Evolutionary conservation across 2,329 filamentous ascomycete genomes (phyloP).

Genomic region (Penicillium sp.): DNA sequence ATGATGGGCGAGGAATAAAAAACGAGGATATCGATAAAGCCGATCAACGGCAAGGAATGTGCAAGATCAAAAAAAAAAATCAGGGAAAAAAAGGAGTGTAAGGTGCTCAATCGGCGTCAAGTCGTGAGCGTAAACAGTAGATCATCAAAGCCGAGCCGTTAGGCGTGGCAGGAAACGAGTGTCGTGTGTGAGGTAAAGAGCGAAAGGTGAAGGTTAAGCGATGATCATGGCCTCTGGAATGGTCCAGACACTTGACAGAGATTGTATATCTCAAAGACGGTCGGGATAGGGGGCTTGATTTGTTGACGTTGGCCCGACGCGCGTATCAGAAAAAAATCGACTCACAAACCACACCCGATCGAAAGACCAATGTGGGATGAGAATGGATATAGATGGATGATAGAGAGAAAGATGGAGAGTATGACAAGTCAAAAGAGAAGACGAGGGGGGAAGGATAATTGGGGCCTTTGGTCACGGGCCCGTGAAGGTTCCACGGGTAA

Average conservation of each 20-base stretch:
- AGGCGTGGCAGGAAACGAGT: conserved; percentile 20
- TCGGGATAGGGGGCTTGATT: neutral
- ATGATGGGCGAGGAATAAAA: conserved; percentile 25
- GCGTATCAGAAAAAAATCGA: neutral
- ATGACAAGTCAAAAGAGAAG: conserved; percentile 8
- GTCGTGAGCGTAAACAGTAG: conserved; percentile 34
- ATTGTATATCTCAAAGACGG: neutral
- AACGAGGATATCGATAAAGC: conserved; percentile 17
- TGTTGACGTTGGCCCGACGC: neutral
- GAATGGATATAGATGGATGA: conserved; percentile 1
- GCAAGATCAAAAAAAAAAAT: neutral
- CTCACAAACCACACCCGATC: neutral
- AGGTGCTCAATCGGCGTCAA: conserved; percentile 36
- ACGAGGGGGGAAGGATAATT: conserved; percentile 1
- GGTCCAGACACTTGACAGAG: conserved; percentile 8
- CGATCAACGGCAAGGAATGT: conserved; percentile 25
- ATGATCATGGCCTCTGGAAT: conserved; percentile 27
- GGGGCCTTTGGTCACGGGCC: conserved; percentile 15
- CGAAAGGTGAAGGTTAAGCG: conserved; percentile 15
- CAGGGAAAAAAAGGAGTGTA: conserved; percentile 28
- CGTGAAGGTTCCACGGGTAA: conserved; percentile 10
- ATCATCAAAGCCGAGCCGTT: conserved; percentile 26
- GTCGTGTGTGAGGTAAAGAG: conserved; percentile 13
- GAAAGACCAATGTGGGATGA: neutral
- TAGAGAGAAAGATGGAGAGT: neutral